phyloP scores from a whole-genome alignment of 2,329 filamentous ascomycete species.

The Pezicula carpinea region DNA sequence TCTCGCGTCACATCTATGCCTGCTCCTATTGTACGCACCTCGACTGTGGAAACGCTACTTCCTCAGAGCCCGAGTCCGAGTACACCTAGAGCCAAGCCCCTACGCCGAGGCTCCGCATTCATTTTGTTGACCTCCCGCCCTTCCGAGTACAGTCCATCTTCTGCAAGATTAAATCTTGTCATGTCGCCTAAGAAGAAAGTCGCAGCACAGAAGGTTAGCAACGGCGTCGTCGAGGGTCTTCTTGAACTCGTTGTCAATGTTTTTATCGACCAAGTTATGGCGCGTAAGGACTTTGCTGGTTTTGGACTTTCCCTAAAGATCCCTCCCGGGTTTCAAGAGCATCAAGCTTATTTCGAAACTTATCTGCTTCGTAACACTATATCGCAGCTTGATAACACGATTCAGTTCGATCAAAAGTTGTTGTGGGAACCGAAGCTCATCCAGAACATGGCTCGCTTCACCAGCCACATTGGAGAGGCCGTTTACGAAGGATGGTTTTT shows the following conservation, averaged over 20 bases:
- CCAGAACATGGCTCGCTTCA: slow-evolving; percentile 80
- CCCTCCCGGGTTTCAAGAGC: slow-evolving; percentile 88
- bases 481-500: slow-evolving; percentile 97
- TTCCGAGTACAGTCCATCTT: slow-evolving; percentile 50
- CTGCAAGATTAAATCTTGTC: slow-evolving; percentile 58
- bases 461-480: slow-evolving; percentile 77
- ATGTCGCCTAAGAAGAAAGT: slow-evolving; percentile 55
- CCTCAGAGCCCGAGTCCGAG: slow-evolving; percentile 40
- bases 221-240: slow-evolving; percentile 69
- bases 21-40: slow-evolving; percentile 70
- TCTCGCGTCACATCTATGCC: slow-evolving; percentile 50
- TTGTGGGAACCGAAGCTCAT: slow-evolving; percentile 78
- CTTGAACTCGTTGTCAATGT: slow-evolving; percentile 74
- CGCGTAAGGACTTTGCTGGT: slow-evolving; percentile 84
- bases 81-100: slow-evolving; percentile 49
- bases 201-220: slow-evolving; percentile 50
- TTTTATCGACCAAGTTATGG: slow-evolving; percentile 80
- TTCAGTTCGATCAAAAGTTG: slow-evolving; percentile 67
- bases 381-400: slow-evolving; percentile 61
- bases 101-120: slow-evolving; percentile 84
- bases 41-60: slow-evolving; percentile 49
- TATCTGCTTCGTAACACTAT: slow-evolving; percentile 77
- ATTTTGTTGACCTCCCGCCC: slow-evolving; percentile 75
- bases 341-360: slow-evolving; percentile 93
- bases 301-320: slow-evolving; percentile 83